Percentiles rank a stretch among this genome's conserved stretches.
Evolutionary conservation across 2,329 filamentous ascomycete genomes (phyloP).

Genomic region (Fusarium brachygibbosum): DNA sequence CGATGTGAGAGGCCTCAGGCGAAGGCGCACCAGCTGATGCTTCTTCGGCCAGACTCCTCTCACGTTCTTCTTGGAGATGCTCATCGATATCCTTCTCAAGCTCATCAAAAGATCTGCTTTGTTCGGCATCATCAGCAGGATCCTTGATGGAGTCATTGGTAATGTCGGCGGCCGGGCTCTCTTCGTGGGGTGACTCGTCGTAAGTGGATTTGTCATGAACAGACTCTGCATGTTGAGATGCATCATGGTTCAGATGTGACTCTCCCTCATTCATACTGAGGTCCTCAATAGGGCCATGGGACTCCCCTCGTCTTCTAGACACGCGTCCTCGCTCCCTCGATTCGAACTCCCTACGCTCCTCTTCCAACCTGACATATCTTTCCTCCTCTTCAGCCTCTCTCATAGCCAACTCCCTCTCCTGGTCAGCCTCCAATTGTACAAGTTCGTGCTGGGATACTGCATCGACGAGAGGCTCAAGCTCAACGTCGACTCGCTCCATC

Average conservation of each 20-base stretch:
- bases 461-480: constrained; percentile 82
- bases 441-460: constrained; percentile 70
- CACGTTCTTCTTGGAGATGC: constrained; percentile 40
- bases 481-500: constrained; percentile 98
- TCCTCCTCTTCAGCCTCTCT: constrained; percentile 56
- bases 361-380: constrained; percentile 46
- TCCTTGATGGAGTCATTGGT: constrained; percentile 22
- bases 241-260: constrained; percentile 20
- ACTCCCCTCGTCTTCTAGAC: constrained; percentile 31
- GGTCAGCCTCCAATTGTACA: constrained; percentile 64
- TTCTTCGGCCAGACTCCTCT: constrained; percentile 37
- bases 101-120: constrained; percentile 35
- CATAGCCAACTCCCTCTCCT: constrained; percentile 58
- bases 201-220: neutral
- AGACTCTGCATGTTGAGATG: constrained; percentile 25
- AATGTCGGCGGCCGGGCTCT: constrained; percentile 13
- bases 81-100: constrained; percentile 43
- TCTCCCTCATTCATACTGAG: constrained; percentile 27
- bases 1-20: constrained; percentile 36
- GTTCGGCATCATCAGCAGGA: constrained; percentile 15
- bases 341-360: constrained; percentile 47
- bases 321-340: constrained; percentile 47
- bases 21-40: neutral
- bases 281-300: constrained; percentile 17
- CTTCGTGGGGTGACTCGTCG: neutral